Percentiles rank a stretch among this genome's conserved stretches.
phyloP scores from a whole-genome alignment of 192 early-diverging fungal species.

The Phlyctochytrium bullatum region DNA sequence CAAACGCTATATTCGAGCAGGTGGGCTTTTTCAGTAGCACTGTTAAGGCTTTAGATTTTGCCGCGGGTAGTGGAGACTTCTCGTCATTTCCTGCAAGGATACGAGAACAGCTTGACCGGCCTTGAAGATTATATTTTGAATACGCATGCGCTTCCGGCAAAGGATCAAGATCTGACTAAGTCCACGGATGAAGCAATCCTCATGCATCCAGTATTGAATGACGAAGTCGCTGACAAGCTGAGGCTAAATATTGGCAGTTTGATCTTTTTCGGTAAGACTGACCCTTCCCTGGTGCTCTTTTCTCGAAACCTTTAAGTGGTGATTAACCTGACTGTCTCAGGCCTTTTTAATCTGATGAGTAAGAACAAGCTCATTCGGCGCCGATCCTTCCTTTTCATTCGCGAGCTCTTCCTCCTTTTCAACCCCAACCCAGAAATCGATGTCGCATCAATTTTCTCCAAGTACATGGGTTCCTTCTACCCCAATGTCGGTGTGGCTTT shows the following conservation, averaged over 20 bases:
- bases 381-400: slow-evolving; percentile 37
- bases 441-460: slow-evolving; percentile 20
- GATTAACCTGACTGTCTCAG: slow-evolving; percentile 13
- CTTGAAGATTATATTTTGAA: slow-evolving; percentile 29
- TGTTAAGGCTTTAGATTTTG: slow-evolving; percentile 23
- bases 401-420: slow-evolving; percentile 45
- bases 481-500: slow-evolving; percentile 17
- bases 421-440: slow-evolving; percentile 31
- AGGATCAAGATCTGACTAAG: neutral
- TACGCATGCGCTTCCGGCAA: slow-evolving; percentile 18
- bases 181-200: slow-evolving; percentile 1
- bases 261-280: slow-evolving; percentile 39
- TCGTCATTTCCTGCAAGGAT: slow-evolving; percentile 23
- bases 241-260: slow-evolving; percentile 44
- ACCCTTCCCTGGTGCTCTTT: neutral
- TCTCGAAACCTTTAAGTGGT: too few relatives aligned
- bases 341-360: slow-evolving; percentile 43
- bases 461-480: slow-evolving; percentile 34
- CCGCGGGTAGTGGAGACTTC: slow-evolving; percentile 24
- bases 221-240: slow-evolving; percentile 29
- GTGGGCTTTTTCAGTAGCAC: neutral
- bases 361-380: slow-evolving; percentile 30
- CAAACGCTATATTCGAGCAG: slow-evolving; percentile 26
- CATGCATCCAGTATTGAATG: slow-evolving; percentile 34
- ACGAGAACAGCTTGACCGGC: slow-evolving; percentile 11